A percentile compares a stretch with the other conserved stretches of the same genome.
These are phyloP conservation scores for Coprinopsis cinerea DNA, from an alignment of 768 basidiomycete genomes.

Conservation along the genomic window DNA sequence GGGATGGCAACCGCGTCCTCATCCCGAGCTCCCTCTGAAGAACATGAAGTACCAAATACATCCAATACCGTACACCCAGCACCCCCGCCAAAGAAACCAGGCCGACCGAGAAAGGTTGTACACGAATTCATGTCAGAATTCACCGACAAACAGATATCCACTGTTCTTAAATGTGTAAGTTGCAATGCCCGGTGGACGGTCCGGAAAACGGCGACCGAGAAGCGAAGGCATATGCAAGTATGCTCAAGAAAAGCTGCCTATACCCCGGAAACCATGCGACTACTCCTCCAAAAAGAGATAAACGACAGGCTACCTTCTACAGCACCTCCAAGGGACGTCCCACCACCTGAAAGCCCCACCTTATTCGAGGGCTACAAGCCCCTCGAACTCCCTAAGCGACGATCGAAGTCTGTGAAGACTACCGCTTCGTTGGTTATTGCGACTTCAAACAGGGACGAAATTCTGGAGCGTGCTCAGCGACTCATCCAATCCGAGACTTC, in stretches of 20 bases:
- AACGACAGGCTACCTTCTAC: slow-evolving; percentile 17
- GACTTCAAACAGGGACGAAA: slow-evolving; percentile 39
- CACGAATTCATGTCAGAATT: slow-evolving; percentile 27
- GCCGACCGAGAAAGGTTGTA: slow-evolving; percentile 11
- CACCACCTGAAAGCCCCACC: slow-evolving; percentile 32
- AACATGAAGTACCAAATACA: neutral
- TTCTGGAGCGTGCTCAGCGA: slow-evolving; percentile 32
- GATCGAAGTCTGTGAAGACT: slow-evolving; percentile 29
- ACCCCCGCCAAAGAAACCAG: neutral
- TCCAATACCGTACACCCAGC: neutral
- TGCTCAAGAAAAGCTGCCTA: slow-evolving; percentile 62
- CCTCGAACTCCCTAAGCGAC: slow-evolving; percentile 40
- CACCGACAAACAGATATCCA: slow-evolving; percentile 40
- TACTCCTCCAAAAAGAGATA: slow-evolving; percentile 48
- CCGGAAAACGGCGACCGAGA: slow-evolving; percentile 56
- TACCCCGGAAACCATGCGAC: slow-evolving; percentile 46
- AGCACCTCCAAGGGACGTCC: slow-evolving; percentile 11
- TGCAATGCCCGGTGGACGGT: slow-evolving; percentile 68
- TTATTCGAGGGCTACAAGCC: slow-evolving; percentile 5
- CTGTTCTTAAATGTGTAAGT: slow-evolving; percentile 52
- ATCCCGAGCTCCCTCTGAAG: neutral
- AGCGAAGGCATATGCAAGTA: slow-evolving; percentile 57
- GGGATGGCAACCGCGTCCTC: neutral
- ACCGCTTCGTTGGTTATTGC: slow-evolving; percentile 40
- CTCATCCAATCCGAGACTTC: too few relatives aligned